phyloP scores from a whole-genome alignment of 768 basidiomycete species.

The Boletus sensibilis region DNA sequence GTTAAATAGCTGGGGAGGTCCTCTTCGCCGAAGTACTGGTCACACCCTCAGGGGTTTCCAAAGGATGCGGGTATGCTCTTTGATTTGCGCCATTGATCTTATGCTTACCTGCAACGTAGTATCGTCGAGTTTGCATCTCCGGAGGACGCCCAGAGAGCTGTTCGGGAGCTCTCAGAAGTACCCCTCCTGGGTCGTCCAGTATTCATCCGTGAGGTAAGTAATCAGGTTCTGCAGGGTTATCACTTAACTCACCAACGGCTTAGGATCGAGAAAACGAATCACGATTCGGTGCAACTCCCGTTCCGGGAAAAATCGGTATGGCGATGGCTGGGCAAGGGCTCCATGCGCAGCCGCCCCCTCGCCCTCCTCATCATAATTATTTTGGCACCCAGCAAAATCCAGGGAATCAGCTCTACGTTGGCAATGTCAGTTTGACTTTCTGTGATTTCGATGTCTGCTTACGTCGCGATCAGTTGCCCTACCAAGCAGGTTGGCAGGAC shows the following conservation, averaged over 20 bases:
- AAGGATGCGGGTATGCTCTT: constrained; percentile 92
- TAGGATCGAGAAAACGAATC: constrained; percentile 97
- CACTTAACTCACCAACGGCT: neutral
- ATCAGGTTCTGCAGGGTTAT: neutral
- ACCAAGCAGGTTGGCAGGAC: constrained; percentile 99
- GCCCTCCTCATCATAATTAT: constrained; percentile 77
- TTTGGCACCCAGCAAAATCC: constrained; percentile 57
- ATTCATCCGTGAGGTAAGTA: constrained; percentile 88
- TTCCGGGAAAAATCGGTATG: constrained; percentile 94
- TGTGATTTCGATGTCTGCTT: neutral
- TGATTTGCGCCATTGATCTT: neutral
- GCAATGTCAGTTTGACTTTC: constrained; percentile 61
- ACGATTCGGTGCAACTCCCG: constrained; percentile 92
- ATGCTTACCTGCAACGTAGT: constrained; percentile 42
- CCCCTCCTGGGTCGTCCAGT: constrained; percentile 90
- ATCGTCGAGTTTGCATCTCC: constrained; percentile 93
- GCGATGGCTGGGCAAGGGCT: constrained; percentile 93
- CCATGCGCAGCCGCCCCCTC: constrained; percentile 75
- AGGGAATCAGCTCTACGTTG: constrained; percentile 92
- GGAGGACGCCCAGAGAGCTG: constrained; percentile 87
- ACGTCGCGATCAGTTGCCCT: constrained; percentile 64
- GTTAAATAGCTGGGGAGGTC: constrained; percentile 97
- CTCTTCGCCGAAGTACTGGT: constrained; percentile 99
- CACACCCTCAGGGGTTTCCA: constrained; percentile 94
- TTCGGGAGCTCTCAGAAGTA: constrained; percentile 88